Percentiles rank a stretch among this genome's conserved stretches.
phyloP scores from a whole-genome alignment of 2,329 filamentous ascomycete species.

The Triangularia setosa region DNA sequence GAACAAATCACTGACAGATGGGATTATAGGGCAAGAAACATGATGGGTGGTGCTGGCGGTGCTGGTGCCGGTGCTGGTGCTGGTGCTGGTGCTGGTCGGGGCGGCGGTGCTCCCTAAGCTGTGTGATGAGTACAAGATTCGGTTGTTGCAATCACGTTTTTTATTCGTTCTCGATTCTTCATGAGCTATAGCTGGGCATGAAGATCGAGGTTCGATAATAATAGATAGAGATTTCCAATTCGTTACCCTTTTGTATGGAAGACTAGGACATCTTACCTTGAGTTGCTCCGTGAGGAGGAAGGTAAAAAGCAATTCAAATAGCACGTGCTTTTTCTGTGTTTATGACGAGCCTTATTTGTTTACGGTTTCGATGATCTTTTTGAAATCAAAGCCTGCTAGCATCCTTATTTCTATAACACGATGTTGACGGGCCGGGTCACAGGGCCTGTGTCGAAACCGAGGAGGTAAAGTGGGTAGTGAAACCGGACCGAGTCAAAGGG shows the following conservation, averaged over 20 bases:
- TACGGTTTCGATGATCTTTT: too few species aligned
- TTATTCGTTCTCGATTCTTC: background rate
- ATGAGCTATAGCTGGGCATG: background rate
- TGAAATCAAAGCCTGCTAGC: too few species aligned
- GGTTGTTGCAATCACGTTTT: background rate
- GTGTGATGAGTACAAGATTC: background rate
- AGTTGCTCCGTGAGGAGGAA: background rate
- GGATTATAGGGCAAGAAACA: conserved; percentile 26
- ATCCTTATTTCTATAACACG: too few species aligned
- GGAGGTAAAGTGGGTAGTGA: too few species aligned
- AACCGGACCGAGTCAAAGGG: too few species aligned
- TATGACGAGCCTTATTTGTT: too few species aligned
- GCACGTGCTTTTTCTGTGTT: background rate
- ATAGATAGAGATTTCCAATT: background rate
- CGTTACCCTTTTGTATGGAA: background rate
- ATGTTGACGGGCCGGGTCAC: too few species aligned
- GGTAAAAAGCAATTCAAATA: background rate
- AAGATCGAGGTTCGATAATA: background rate
- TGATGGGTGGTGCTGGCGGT: conserved; percentile 29
- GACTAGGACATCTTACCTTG: background rate
- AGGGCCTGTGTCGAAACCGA: too few species aligned
- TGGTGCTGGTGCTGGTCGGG: conserved; percentile 20
- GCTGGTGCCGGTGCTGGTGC: conserved; percentile 14
- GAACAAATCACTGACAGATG: too few species aligned
- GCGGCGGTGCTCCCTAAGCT: conserved; percentile 9